A percentile compares a stretch with the other conserved stretches of the same genome.
Conservation (phyloP, 352 stramenopile genomes). For the Phytophthora colocasiae region DNA sequence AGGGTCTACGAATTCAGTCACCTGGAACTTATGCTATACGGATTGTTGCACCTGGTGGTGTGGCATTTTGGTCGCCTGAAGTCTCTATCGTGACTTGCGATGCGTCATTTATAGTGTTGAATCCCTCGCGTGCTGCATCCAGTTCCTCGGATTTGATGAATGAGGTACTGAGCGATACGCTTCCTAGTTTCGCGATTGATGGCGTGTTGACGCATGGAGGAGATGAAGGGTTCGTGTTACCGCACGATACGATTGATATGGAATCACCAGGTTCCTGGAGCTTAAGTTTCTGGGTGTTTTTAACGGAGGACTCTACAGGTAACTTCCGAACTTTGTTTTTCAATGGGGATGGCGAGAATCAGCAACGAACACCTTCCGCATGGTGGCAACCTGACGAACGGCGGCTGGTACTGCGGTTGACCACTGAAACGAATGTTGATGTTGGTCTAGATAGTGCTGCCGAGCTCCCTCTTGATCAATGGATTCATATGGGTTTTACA, state of each 20-base stretch:
- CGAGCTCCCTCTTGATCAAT: slow-evolving; percentile 59
- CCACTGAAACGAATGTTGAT: slow-evolving; percentile 59
- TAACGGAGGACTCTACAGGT: slow-evolving; percentile 59
- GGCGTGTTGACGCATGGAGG: slow-evolving; percentile 63
- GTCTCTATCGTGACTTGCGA: slow-evolving; percentile 30
- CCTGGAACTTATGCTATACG: slow-evolving; percentile 41
- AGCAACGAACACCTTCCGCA: slow-evolving; percentile 80
- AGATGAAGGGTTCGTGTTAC: slow-evolving; percentile 52
- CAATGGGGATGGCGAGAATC: slow-evolving; percentile 67
- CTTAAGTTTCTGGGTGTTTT: slow-evolving; percentile 75
- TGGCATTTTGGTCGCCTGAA: slow-evolving; percentile 26
- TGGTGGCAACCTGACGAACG: slow-evolving; percentile 82
- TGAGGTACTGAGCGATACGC: slow-evolving; percentile 9
- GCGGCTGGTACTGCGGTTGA: slow-evolving; percentile 73
- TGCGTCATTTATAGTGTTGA: slow-evolving; percentile 23
- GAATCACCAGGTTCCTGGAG: slow-evolving; percentile 60
- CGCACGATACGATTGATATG: slow-evolving; percentile 44
- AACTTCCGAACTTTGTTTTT: slow-evolving; percentile 81
- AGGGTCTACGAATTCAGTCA: slow-evolving; percentile 51
- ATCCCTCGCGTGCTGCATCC: slow-evolving; percentile 5
- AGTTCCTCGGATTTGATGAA: not conserved
- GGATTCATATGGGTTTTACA: slow-evolving; percentile 74
- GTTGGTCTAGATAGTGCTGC: slow-evolving; percentile 58
- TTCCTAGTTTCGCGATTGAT: slow-evolving; percentile 46
- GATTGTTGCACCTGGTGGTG: slow-evolving; percentile 8